Conservation (phyloP, 805 yeast genomes). For the Nadsonia fulvescens region DNA sequence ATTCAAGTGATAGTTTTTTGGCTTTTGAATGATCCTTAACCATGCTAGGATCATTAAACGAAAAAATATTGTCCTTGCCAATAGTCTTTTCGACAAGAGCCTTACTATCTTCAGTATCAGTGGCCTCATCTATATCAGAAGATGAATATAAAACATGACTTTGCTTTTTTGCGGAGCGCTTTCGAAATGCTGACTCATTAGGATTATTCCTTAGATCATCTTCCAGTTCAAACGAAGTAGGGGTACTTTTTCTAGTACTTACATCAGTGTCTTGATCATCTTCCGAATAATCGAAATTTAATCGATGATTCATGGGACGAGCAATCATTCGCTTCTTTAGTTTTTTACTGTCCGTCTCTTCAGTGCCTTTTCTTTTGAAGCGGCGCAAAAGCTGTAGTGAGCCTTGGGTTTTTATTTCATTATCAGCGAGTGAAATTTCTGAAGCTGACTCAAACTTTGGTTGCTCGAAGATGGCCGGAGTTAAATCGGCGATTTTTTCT, state of each 20-base stretch:
- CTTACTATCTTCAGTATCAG: slow-evolving; percentile 1
- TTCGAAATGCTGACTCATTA: too few relatives aligned
- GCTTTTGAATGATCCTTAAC: too few relatives aligned
- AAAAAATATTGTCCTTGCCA: too few relatives aligned
- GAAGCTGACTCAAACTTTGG: slow-evolving; percentile 1
- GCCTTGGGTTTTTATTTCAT: slow-evolving; percentile 1
- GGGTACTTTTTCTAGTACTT: slow-evolving; percentile 7
- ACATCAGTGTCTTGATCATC: slow-evolving; percentile 10
- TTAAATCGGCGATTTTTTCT: not conserved
- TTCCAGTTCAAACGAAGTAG: slow-evolving; percentile 7
- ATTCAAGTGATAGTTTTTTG: too few relatives aligned
- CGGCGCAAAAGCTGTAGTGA: slow-evolving; percentile 9
- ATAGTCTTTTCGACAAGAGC: slow-evolving; percentile 12
- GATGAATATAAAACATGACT: slow-evolving; percentile 4
- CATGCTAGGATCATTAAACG: too few relatives aligned
- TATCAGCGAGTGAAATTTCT: slow-evolving; percentile 1
- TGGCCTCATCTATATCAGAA: slow-evolving; percentile 2
- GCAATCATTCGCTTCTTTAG: slow-evolving; percentile 6
- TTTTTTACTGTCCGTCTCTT: slow-evolving; percentile 6
- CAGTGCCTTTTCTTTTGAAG: slow-evolving; percentile 12
- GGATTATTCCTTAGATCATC: slow-evolving; percentile 2
- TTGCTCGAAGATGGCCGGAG: slow-evolving; percentile 3
- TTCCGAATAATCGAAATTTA: slow-evolving; percentile 13
- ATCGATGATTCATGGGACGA: slow-evolving; percentile 16
- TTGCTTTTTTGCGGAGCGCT: too few relatives aligned